These are phyloP conservation scores for Cordyceps farinosa DNA, from an alignment of 2,329 filamentous ascomycete species.

Conservation along the genomic window DNA sequence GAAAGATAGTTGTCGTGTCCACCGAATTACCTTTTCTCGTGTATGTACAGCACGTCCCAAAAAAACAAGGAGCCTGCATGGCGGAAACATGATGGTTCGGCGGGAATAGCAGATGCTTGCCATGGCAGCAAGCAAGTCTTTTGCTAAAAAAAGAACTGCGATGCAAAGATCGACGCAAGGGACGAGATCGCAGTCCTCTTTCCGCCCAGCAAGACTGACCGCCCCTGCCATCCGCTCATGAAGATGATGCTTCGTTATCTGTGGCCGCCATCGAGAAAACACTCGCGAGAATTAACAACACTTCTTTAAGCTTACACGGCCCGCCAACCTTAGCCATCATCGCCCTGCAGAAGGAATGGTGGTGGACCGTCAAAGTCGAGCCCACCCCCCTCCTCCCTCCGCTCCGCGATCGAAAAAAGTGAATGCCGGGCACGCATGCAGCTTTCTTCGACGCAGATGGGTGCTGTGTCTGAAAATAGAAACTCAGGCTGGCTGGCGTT, in stretches of 20 bases:
- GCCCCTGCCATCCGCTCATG: no score
- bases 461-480: background rate
- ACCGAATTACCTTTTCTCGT: conserved; percentile 8
- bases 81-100: background rate
- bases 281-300: no score
- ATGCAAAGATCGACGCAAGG: no score
- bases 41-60: conserved; percentile 8
- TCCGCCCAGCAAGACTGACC: no score
- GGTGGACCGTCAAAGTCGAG: background rate
- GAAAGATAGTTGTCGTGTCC: background rate
- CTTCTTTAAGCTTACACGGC: background rate
- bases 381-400: background rate
- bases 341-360: background rate
- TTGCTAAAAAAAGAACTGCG: no score
- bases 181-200: no score
- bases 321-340: background rate
- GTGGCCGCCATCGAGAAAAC: no score
- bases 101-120: background rate
- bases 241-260: no score
- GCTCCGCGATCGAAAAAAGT: background rate
- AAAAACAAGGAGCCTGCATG: background rate
- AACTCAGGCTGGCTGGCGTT: background rate
- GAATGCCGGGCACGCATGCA: background rate
- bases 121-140: no score
- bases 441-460: background rate